These are phyloP conservation scores for Aegilops sharonensis DNA, from an alignment of 176 grass and related monocot species.

Conservation along the genomic window DNA sequence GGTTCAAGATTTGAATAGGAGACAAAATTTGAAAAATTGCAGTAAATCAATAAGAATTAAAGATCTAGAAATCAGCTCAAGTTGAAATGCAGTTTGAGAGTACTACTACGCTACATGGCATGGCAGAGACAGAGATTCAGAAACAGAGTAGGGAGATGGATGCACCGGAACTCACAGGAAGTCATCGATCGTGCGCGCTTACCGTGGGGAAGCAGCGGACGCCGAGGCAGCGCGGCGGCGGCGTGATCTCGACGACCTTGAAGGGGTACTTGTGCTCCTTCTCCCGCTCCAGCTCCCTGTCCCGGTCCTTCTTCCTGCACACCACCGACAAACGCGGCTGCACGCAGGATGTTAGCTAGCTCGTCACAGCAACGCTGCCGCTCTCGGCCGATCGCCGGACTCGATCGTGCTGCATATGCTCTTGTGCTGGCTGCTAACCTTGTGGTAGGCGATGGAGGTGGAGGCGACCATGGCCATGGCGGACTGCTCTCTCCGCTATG, in stretches of 20 bases:
- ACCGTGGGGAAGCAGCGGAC: conserved; percentile 94
- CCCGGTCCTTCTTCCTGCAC: conserved; percentile 84
- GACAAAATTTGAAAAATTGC: too few relatives aligned
- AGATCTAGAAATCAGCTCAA: too few relatives aligned
- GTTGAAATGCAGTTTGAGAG: too few relatives aligned
- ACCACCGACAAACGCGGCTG: conserved; percentile 52
- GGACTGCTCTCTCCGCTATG: not conserved
- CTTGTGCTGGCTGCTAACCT: conserved; percentile 12
- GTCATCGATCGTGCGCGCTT: not conserved
- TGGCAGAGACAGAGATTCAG: too few relatives aligned
- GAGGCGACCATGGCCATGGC: conserved; percentile 72
- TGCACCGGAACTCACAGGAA: too few relatives aligned
- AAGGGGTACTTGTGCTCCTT: conserved; percentile 68
- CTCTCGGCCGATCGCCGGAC: not conserved
- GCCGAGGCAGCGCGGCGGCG: conserved; percentile 77
- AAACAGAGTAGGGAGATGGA: too few relatives aligned
- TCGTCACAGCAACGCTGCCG: not conserved
- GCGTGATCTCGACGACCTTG: conserved; percentile 92
- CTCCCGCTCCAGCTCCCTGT: conserved; percentile 51
- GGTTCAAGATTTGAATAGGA: too few relatives aligned
- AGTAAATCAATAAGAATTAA: too few relatives aligned
- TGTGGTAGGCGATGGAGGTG: conserved; percentile 54
- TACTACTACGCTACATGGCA: too few relatives aligned
- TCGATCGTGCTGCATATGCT: not conserved
- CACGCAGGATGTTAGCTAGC: not conserved